These are phyloP conservation scores for Suillus subalutaceus DNA, from an alignment of 768 basidiomycete genomes.

Conservation along the genomic window DNA sequence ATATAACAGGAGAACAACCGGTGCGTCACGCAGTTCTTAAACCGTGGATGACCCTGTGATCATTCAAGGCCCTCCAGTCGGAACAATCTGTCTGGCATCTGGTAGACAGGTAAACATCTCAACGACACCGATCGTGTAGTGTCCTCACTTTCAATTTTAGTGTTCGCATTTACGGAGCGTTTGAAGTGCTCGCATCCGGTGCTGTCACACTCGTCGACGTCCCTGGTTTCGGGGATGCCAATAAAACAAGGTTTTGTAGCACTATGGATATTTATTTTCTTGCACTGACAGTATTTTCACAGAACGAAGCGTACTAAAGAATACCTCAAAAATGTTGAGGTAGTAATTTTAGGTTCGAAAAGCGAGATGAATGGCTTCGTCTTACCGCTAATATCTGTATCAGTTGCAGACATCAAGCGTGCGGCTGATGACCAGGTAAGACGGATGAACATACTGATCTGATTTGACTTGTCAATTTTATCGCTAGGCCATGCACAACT, in stretches of 20 bases:
- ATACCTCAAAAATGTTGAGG: neutral
- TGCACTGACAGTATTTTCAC: neutral
- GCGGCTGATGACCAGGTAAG: conserved; percentile 1
- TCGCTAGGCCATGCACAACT: neutral
- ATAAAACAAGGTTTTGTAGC: neutral
- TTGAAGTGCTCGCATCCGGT: conserved; percentile 2
- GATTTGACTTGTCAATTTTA: neutral
- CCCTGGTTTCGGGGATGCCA: neutral
- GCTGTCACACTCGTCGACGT: neutral
- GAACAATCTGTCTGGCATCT: neutral
- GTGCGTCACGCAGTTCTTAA: neutral
- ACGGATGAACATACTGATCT: neutral
- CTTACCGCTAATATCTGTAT: neutral
- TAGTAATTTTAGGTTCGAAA: neutral
- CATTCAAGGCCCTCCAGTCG: neutral
- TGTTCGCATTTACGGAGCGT: neutral
- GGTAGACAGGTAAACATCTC: neutral
- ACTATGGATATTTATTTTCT: neutral
- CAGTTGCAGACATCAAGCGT: conserved; percentile 4
- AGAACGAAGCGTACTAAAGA: neutral
- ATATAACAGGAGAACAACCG: neutral
- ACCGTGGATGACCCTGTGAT: neutral
- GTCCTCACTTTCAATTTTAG: neutral
- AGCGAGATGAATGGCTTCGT: neutral
- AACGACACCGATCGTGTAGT: neutral